Evolutionary conservation across 2,329 filamentous ascomycete species (phyloP), one percentile per base, ranked within the genome.

Genomic region (Phialophora macrospora): DNA sequence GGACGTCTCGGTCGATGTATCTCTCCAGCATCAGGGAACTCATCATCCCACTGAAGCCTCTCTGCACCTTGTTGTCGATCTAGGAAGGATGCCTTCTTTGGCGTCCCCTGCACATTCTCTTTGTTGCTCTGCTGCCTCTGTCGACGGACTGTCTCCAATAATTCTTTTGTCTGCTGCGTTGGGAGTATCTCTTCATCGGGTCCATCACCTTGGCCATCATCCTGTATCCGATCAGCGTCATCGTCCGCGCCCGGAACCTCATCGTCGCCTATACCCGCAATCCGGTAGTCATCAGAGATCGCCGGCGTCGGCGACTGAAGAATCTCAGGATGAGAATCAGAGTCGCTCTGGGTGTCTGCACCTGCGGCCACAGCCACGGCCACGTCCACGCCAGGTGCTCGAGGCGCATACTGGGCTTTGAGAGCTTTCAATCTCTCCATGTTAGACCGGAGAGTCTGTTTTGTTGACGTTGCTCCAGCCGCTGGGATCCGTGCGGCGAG

Each of bases 51-150:
- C 38, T 57, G 12, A 2, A 67, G 56, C 32, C 41, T 59, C 9
- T 55, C 48, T n/a, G 68, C 69, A 44, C 60, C 63, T 22, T 62
- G 41, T 58, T 70, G 69, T 22, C 62, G 64, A 44, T 70, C 68
- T 12, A 69, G 46, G 32, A 68, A 58, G 44, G 67, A 65, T 34
- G 49, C 3, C 41, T 69, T 69, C 49, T 62, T 58, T 7, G 41
- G 14, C 14, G 54, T 26, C 46, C 17, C 24, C 20, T 52, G 30
- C 14, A 38, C 60, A 44, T 67, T 69, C 24, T 71, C 69, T 49
- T 68, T 68, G 30, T 67, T 63, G 55, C 62, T 63, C 41, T 65
- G 58, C 38, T 66, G 55, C 24, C 61, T 55, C 28, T 70, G 67
- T 56, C 64, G 60, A 9, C 30, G 20, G 20, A 65, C 24, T 1